These are phyloP conservation scores for Linaria vulgaris DNA, from an alignment of 257 asterid genomes.

Conservation along the genomic window DNA sequence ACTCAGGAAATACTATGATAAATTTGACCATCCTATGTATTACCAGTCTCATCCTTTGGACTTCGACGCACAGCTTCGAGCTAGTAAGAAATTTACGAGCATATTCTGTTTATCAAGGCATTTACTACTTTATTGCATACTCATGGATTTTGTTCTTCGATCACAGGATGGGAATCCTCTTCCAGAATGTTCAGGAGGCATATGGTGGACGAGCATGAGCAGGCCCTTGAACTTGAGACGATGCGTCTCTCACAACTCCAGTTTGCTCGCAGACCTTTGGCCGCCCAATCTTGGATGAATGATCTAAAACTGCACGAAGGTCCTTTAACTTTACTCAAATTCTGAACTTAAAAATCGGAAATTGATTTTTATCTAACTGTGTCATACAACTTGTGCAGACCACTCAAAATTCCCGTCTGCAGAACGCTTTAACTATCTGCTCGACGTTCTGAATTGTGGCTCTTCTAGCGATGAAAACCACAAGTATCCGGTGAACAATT, in stretches of 20 bases:
- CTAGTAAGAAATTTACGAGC: constrained; percentile 38
- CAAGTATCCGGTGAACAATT: constrained; percentile 35
- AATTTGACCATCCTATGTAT: constrained; percentile 45
- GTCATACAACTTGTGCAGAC: constrained; percentile 35
- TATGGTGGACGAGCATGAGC: constrained; percentile 51
- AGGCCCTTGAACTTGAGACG: constrained; percentile 51
- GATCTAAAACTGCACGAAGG: constrained; percentile 52
- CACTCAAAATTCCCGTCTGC: constrained; percentile 43
- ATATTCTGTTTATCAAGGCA: too few relatives aligned
- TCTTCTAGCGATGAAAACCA: constrained; percentile 45
- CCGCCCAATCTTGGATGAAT: constrained; percentile 40
- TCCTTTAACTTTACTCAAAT: constrained; percentile 14
- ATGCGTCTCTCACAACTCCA: constrained; percentile 62
- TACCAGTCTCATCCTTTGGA: constrained; percentile 42
- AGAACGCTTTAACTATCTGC: constrained; percentile 42
- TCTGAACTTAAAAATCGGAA: not conserved
- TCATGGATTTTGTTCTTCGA: constrained; percentile 1
- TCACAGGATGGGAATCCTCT: constrained; percentile 56
- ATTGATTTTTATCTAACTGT: not conserved
- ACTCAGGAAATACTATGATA: constrained; percentile 68
- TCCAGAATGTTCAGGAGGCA: constrained; percentile 48
- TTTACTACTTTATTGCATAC: too few relatives aligned
- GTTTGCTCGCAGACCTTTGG: constrained; percentile 39
- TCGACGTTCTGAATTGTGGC: constrained; percentile 43
- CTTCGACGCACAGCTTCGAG: constrained; percentile 45